Evolutionary conservation across 257 asterid species (phyloP).

Genomic region (Nicotiana sylvestris): DNA sequence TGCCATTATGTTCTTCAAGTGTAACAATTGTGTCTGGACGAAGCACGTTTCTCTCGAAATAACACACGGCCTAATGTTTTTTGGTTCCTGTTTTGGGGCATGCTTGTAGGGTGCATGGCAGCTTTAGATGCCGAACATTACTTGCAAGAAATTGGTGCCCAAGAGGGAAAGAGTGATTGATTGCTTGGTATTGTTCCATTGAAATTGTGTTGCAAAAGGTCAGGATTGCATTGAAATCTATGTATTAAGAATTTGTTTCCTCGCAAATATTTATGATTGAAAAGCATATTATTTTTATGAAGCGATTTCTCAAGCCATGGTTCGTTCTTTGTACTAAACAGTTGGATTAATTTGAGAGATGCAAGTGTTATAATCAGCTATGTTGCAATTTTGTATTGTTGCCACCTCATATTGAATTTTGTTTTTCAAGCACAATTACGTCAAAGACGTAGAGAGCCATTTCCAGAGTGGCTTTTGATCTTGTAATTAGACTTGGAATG

Average conservation of each 20-base stretch:
- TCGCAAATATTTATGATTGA: not conserved
- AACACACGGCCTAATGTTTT: not conserved
- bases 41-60: not conserved
- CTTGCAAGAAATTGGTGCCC: constrained; percentile 81
- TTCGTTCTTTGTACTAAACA: not conserved
- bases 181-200: constrained; percentile 23
- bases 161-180: constrained; percentile 95
- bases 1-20: not conserved
- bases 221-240: not conserved
- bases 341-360: not conserved
- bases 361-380: not conserved
- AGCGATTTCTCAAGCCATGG: not conserved
- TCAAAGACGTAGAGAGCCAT: not conserved
- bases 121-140: constrained; percentile 97
- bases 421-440: not conserved
- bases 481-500: not conserved
- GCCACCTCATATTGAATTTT: not conserved
- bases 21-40: not conserved
- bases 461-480: not conserved
- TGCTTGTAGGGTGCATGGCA: constrained; percentile 87
- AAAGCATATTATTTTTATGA: not conserved
- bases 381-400: not conserved
- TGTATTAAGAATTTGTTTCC: constrained; percentile 5
- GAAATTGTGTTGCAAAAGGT: constrained; percentile 9
- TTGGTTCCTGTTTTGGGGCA: not conserved